These are phyloP conservation scores for Neonectria punicea DNA, from an alignment of 2,329 filamentous ascomycete genomes.

Conservation along the genomic window DNA sequence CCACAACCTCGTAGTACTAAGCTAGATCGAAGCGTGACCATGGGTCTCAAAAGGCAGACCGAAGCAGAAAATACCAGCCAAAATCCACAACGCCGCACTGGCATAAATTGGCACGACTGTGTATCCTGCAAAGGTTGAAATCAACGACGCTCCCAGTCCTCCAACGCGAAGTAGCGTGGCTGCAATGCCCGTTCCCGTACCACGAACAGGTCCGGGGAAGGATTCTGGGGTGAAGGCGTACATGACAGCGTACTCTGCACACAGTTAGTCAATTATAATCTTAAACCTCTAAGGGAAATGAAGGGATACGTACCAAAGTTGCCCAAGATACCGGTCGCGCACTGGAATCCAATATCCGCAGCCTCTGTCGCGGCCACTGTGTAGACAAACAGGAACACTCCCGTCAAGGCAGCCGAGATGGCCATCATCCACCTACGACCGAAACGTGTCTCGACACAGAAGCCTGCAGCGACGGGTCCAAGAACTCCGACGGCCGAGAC, in stretches of 20 bases:
- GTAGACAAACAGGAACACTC: conserved; percentile 56
- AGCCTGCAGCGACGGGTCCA: conserved; percentile 54
- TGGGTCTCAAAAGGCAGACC: conserved; percentile 58
- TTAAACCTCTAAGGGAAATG: too few relatives aligned
- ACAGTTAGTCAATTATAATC: background rate
- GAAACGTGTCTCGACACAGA: conserved; percentile 53
- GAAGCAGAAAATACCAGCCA: conserved; percentile 53
- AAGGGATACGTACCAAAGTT: conserved; percentile 46
- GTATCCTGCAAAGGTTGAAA: conserved; percentile 55
- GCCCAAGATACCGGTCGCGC: conserved; percentile 51
- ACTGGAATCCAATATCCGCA: conserved; percentile 49
- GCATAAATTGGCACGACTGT: conserved; percentile 56
- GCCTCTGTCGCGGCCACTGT: conserved; percentile 49
- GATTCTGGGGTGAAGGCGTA: conserved; percentile 63
- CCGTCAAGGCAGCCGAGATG: conserved; percentile 52
- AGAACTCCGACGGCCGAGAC: conserved; percentile 52
- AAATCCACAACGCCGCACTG: conserved; percentile 56
- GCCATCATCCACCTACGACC: conserved; percentile 58
- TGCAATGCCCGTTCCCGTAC: conserved; percentile 61
- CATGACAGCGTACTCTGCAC: conserved; percentile 36
- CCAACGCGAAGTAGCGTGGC: conserved; percentile 52
- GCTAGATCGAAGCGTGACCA: conserved; percentile 47
- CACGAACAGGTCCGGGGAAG: conserved; percentile 63
- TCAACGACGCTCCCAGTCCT: conserved; percentile 54
- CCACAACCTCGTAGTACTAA: too few relatives aligned